Percentiles rank a stretch among this genome's conserved stretches.
phyloP scores from a whole-genome alignment of 306 rosid species.

The Pyrus bretschneideri region DNA sequence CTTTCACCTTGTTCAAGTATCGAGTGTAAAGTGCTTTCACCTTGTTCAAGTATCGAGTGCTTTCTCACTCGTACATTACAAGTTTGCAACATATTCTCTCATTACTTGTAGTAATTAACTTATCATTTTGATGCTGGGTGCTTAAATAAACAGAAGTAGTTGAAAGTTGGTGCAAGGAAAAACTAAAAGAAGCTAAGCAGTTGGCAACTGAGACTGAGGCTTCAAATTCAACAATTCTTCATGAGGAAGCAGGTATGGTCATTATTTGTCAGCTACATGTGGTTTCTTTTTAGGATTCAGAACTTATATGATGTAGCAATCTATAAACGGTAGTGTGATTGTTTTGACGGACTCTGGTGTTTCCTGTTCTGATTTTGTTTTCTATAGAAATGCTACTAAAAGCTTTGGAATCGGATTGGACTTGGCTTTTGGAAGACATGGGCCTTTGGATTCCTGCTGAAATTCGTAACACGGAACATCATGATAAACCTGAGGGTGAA shows the following conservation, averaged over 20 bases:
- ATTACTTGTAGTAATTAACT: not conserved
- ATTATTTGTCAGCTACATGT: not conserved
- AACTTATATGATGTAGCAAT: not conserved
- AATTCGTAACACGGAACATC: conserved; percentile 46
- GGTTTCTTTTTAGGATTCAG: not conserved
- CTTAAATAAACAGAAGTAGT: conserved; percentile 43
- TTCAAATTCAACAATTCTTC: conserved; percentile 38
- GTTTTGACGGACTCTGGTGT: not conserved
- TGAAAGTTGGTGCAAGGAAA: conserved; percentile 81
- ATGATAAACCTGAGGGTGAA: conserved; percentile 67
- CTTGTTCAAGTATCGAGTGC: not conserved
- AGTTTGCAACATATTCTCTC: not conserved
- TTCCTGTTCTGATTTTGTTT: conserved; percentile 12
- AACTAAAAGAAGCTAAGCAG: conserved; percentile 49
- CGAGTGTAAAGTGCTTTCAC: not conserved
- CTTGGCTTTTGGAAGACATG: conserved; percentile 55
- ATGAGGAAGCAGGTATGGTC: conserved; percentile 64
- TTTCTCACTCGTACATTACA: not conserved
- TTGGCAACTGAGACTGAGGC: conserved; percentile 18
- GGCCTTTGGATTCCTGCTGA: conserved; percentile 85
- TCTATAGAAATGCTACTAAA: conserved; percentile 51
- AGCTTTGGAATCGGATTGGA: conserved; percentile 82
- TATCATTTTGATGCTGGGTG: conserved; percentile 5
- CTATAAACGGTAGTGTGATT: not conserved
- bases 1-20: not conserved